Evolutionary conservation across 2,329 filamentous ascomycete species (phyloP), one percentile per base, ranked within the genome.

Genomic region (Aureobasidium uvarum): DNA sequence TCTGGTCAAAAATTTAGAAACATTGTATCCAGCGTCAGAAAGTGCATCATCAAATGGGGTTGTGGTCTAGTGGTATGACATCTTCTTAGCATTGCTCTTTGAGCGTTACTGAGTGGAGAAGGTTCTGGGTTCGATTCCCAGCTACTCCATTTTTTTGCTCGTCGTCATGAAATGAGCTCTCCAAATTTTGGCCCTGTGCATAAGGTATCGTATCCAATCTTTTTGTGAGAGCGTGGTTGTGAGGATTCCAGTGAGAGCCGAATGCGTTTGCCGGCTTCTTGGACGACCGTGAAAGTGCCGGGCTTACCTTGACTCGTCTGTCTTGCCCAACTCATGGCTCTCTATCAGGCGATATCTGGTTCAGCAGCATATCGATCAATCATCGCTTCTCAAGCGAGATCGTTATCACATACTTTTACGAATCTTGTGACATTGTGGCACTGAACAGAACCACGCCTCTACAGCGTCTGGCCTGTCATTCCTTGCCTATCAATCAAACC

Each of bases 41-140:
- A 25, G 4, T 25, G 25, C 11, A 0, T 20, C 33, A 41, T 41
- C 52, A 41, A 60, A 3, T 48, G 56, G 56, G 56, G 41, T 60
- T 60, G 56, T 60, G 56, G 56, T 60, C 56, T 60, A 60, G 56
- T 60, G 56, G 56, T 60, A 60, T 60, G 56, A 60, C 56, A 60
- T 60, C 56, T 60, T 60, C 56, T 60, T 60, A 60, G 56, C 56
- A 60, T 60, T 60, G 56, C 56, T 60, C 56, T 48, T 48, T 5
- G n/a, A 38, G 56, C 41, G 38, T 16, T 60, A 16, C 56, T 60
- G 56, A 60, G 56, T 46, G 56, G 56, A 60, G 56, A 60, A 60
- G 56, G 56, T 60, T 60, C 56, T 60, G 56, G 56, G 56, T 60
- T 60, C 56, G 56, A 60, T 60, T 60, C 56, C 56, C 56, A 60